These are phyloP conservation scores for Didymellaceae sp. DNA, from an alignment of 2,329 filamentous ascomycete genomes.

Conservation along the genomic window DNA sequence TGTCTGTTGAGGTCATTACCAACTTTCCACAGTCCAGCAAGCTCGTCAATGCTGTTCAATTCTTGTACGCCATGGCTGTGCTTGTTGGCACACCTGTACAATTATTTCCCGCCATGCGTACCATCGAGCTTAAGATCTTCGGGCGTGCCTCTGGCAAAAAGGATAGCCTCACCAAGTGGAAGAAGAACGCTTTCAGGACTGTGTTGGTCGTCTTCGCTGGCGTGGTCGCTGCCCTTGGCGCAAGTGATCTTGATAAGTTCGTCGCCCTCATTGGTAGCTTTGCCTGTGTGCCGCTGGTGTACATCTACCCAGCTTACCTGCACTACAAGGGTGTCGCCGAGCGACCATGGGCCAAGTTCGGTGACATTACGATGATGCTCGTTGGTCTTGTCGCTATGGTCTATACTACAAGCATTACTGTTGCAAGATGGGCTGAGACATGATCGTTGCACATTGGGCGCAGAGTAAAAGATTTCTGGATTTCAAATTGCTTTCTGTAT, in stretches of 20 bases:
- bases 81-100: slow-evolving; percentile 77
- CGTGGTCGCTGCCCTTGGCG: slow-evolving; percentile 67
- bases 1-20: slow-evolving; percentile 76
- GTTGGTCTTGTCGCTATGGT: slow-evolving; percentile 74
- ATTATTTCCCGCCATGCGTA: slow-evolving; percentile 75
- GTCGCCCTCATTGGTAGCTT: slow-evolving; percentile 76
- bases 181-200: slow-evolving; percentile 73
- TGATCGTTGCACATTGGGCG: neutral
- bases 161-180: slow-evolving; percentile 71
- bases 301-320: slow-evolving; percentile 75
- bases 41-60: slow-evolving; percentile 78
- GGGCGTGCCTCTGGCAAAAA: slow-evolving; percentile 71
- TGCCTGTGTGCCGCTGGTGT: slow-evolving; percentile 77
- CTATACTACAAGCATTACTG: slow-evolving; percentile 71
- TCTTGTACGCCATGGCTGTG: slow-evolving; percentile 75
- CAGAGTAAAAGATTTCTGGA: neutral
- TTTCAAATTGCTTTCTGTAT: too few relatives aligned
- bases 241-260: slow-evolving; percentile 74
- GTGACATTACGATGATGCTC: slow-evolving; percentile 68
- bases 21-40: slow-evolving; percentile 74
- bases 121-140: slow-evolving; percentile 72
- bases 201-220: slow-evolving; percentile 65
- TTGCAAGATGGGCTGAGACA: slow-evolving; percentile 49
- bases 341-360: slow-evolving; percentile 60
- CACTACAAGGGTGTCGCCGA: slow-evolving; percentile 72